A percentile compares a stretch with the other conserved stretches of the same genome.
Conservation (phyloP, 805 yeast genomes). For the Debaryomyces hansenii region DNA sequence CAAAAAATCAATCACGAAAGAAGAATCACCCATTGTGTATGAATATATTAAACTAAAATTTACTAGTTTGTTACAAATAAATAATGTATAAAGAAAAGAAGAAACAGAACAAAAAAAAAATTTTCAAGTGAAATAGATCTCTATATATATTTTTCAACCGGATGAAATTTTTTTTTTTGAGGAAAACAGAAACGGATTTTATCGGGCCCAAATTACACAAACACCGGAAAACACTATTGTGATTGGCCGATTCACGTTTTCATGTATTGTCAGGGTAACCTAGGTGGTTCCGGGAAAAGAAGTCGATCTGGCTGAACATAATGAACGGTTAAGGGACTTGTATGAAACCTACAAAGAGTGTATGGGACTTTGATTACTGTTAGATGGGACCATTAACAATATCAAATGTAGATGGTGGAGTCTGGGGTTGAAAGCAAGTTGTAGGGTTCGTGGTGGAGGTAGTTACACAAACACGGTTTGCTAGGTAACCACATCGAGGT, state of each 20-base stretch:
- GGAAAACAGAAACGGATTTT: background rate
- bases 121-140: background rate
- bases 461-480: too few species aligned
- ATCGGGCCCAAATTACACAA: background rate
- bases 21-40: constrained; percentile 15
- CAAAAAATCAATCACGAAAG: constrained; percentile 54
- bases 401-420: too few species aligned
- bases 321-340: too few species aligned
- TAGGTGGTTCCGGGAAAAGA: background rate
- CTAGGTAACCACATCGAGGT: too few species aligned
- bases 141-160: constrained; percentile 1
- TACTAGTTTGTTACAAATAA: background rate
- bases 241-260: background rate
- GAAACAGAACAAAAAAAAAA: constrained; percentile 1
- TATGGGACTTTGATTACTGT: too few species aligned
- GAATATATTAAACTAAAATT: constrained; percentile 7
- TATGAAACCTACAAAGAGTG: too few species aligned
- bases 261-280: background rate
- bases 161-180: background rate
- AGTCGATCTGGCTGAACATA: too few species aligned
- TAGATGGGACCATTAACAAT: too few species aligned
- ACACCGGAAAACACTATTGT: background rate
- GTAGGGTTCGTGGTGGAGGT: too few species aligned
- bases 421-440: too few species aligned
- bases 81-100: constrained; percentile 2